These are phyloP conservation scores for Lodderomyces orthopsilosis DNA, from an alignment of 1,139 yeast genomes.

Conservation along the genomic window DNA sequence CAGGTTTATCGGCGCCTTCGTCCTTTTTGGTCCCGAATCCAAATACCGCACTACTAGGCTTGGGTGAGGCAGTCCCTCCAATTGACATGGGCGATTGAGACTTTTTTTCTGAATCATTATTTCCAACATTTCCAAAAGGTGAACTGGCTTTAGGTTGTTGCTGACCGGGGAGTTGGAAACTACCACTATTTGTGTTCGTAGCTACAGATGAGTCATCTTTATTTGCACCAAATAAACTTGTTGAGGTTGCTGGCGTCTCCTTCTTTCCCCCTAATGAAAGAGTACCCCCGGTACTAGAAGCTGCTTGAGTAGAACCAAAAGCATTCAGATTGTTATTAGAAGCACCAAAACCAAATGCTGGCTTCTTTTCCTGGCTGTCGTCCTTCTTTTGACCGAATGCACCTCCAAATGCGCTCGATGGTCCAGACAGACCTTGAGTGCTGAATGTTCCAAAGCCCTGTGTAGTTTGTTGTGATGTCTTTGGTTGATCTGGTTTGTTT, in stretches of 20 bases:
- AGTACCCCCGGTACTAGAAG: slow-evolving; percentile 4
- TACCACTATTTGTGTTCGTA: not conserved
- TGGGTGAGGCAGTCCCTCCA: not conserved
- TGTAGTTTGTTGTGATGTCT: slow-evolving; percentile 5
- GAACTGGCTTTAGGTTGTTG: not conserved
- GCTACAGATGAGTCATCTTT: slow-evolving; percentile 5
- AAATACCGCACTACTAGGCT: slow-evolving; percentile 3
- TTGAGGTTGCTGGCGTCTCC: slow-evolving; percentile 14
- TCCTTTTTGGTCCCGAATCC: slow-evolving; percentile 25
- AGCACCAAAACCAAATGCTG: slow-evolving; percentile 6
- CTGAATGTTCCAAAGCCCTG: slow-evolving; percentile 16
- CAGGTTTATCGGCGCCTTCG: slow-evolving; percentile 18
- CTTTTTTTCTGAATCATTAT: not conserved
- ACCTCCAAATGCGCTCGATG: slow-evolving; percentile 13
- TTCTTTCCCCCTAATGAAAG: slow-evolving; percentile 19
- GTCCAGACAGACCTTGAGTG: slow-evolving; percentile 11
- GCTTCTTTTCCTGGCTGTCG: slow-evolving; percentile 12
- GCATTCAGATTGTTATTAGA: slow-evolving; percentile 10
- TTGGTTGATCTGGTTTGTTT: slow-evolving; percentile 8
- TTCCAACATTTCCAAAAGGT: not conserved
- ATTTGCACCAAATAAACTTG: slow-evolving; percentile 24
- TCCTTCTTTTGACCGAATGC: slow-evolving; percentile 21
- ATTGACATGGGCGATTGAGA: not conserved
- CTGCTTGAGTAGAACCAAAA: slow-evolving; percentile 10
- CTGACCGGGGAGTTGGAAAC: not conserved